Base-by-base conservation (phyloP, 345 rosid genomes). In the Cardamine occulta region DNA sequence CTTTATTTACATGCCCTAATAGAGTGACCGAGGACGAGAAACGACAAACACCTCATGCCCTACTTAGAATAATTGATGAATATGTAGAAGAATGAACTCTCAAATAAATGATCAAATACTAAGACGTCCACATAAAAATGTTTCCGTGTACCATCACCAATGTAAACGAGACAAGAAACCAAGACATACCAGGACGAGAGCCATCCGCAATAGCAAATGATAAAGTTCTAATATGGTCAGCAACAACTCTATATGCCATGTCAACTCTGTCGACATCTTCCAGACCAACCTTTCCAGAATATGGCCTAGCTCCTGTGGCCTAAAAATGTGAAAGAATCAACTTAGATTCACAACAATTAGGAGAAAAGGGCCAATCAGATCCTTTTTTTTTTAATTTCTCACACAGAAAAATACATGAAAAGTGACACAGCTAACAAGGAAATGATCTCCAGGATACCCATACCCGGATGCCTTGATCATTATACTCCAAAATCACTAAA, bases 171-270 rank as follows among this genome's bases (percentile, higher is more conserved):
- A 39, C 52, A 49, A 64, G 40, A 65, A 77, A 40, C 26, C 24
- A 64, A 8, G 55, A 2, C 37, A 17, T 81, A 95, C 99, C 99
- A 84, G 99, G 99, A 68, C 94, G 85, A 78, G 99, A 91, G 64
- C 99, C 98, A 82, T 95, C 99, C 59, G 98, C 98, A 80, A 95
- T 95, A 23, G 98, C 98, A 88, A 95, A 86, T 14, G 98, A 92
- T 28, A 95, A 74, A 55, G 99, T 95, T 81, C 98, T 90, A 40
- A 93, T 90, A 74, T 95, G 98, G 75, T 95, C 98, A 67, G 97
- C 98, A 48, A 95, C 96, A 74, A 95, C 99, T 85, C 98, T 85
- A 62, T 95, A 95, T 34, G 98, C 99, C 98, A 95, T 89, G 82
- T 95, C 99, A 83, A 90, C 81, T 52, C 84, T 81, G 80, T 90